phyloP scores from a whole-genome alignment of 2,329 filamentous ascomycete genomes.

The Leptographium galeiforme region DNA sequence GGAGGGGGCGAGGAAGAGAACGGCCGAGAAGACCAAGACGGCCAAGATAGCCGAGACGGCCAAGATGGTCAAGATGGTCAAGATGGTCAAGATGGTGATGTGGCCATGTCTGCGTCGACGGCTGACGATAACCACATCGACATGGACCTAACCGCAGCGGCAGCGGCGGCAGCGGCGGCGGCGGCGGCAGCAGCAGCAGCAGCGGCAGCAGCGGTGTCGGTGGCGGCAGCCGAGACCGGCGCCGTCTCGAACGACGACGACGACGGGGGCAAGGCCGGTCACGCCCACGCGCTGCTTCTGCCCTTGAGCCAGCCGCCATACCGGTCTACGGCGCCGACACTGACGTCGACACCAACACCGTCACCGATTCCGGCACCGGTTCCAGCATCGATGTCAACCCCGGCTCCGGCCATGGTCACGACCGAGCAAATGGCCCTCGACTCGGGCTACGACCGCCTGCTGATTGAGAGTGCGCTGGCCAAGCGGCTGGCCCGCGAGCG shows the following conservation, averaged over 20 bases:
- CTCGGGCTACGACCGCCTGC: constrained; percentile 32
- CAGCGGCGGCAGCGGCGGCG: constrained; percentile 5
- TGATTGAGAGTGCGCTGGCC: constrained; percentile 40
- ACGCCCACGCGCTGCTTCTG: neutral
- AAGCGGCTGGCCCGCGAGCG: constrained; percentile 36
- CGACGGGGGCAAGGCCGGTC: neutral
- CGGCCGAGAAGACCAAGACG: neutral
- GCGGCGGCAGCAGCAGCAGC: neutral
- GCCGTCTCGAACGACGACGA: neutral
- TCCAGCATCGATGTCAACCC: neutral
- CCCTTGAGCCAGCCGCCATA: neutral
- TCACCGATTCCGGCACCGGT: constrained; percentile 1
- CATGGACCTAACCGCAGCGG: constrained; percentile 3
- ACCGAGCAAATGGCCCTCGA: constrained; percentile 34
- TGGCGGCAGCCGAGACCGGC: neutral
- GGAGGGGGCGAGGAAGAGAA: neutral
- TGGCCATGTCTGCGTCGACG: neutral
- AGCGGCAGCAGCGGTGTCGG: neutral
- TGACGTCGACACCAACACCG: neutral
- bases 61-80: too few relatives aligned
- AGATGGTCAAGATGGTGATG: constrained; percentile 6
- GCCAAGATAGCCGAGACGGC: too few relatives aligned
- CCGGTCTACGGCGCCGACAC: neutral
- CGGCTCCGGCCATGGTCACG: constrained; percentile 14
- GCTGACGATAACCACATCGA: neutral